A percentile compares a stretch with the other conserved stretches of the same genome.
Evolutionary conservation across 2,329 filamentous ascomycete species (phyloP).

Genomic region (Truncatella angustata): DNA sequence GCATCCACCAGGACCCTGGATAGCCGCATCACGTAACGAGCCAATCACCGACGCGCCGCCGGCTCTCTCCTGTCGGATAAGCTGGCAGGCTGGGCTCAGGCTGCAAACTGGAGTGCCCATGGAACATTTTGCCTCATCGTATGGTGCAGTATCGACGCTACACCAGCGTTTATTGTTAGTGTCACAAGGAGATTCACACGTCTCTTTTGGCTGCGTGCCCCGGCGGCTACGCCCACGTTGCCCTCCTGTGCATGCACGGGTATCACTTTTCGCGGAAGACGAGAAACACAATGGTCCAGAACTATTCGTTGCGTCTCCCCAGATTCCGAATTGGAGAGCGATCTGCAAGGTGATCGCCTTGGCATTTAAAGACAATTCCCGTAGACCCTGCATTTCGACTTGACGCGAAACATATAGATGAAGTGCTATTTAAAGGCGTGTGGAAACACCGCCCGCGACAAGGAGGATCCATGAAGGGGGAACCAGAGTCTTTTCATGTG

Average conservation of each 20-base stretch:
- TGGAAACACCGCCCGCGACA: not conserved
- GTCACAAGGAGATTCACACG: not conserved
- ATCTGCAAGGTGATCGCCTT: not conserved
- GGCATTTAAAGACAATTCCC: not conserved
- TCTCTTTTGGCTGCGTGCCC: no score
- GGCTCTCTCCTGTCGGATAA: no score
- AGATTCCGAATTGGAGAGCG: not conserved
- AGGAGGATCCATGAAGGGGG: not conserved
- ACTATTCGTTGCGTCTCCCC: not conserved
- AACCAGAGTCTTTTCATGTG: not conserved
- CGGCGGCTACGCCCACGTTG: not conserved
- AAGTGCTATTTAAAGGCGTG: not conserved
- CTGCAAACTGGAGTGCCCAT: no score
- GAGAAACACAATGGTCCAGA: no score
- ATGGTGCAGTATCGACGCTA: no score
- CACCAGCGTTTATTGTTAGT: not conserved
- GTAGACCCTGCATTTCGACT: not conserved
- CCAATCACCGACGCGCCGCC: not conserved
- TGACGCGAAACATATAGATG: not conserved
- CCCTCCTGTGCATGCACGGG: not conserved
- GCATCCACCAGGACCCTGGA: conserved; percentile 6
- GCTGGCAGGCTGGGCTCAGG: conserved; percentile 6
- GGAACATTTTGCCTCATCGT: no score
- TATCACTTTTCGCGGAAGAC: no score
- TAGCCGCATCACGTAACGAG: conserved; percentile 10